Evolutionary conservation across 305 asterid species (phyloP).

Genomic region (Solanum chacoense): DNA sequence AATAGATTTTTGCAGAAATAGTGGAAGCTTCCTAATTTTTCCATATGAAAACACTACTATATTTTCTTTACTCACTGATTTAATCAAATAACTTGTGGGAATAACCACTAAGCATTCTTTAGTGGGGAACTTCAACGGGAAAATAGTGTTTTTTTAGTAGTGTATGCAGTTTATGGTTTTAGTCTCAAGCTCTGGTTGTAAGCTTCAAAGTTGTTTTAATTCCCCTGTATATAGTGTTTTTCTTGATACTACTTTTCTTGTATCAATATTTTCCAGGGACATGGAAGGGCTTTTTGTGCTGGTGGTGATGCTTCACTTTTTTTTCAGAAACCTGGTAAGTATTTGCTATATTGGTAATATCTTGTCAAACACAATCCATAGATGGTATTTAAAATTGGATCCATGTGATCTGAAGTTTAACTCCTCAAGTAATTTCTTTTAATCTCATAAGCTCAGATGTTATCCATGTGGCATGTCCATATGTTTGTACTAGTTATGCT

Average conservation of each 20-base stretch:
- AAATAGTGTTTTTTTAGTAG: neutral
- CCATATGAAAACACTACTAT: neutral
- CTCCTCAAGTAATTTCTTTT: neutral
- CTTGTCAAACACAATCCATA: neutral
- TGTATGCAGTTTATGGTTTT: neutral
- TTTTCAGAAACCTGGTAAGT: constrained; percentile 47
- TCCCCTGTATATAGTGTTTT: neutral
- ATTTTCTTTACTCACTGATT: neutral
- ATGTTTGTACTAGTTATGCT: neutral
- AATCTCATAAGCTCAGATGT: neutral
- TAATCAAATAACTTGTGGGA: neutral
- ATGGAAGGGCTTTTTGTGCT: constrained; percentile 83
- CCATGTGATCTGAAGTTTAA: neutral
- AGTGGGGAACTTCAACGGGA: neutral
- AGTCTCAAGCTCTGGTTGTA: neutral
- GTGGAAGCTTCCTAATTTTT: neutral
- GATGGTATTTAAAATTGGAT: neutral
- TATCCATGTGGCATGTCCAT: neutral
- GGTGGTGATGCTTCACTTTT: constrained; percentile 83
- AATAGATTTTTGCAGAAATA: too few species aligned
- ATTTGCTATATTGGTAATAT: neutral
- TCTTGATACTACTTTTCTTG: too few species aligned
- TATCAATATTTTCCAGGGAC: constrained; percentile 34
- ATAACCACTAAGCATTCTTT: neutral
- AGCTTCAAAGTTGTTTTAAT: neutral